A percentile compares a stretch with the other conserved stretches of the same genome.
phyloP scores from a whole-genome alignment of 1,284 basidiomycete genomes.

The Pulchroboletus neoregius region DNA sequence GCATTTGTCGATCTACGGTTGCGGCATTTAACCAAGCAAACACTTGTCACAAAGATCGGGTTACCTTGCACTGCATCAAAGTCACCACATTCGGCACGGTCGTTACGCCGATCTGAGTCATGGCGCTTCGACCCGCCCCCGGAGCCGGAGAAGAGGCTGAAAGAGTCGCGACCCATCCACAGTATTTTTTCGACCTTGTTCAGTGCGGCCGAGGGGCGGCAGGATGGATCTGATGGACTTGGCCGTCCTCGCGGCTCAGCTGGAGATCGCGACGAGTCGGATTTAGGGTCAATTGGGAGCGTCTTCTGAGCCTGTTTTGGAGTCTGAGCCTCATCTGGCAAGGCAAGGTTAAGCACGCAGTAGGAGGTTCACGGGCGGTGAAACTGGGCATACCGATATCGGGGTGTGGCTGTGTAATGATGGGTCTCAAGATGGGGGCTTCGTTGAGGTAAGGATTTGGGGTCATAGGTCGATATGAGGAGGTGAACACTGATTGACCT shows the following conservation, averaged over 20 bases:
- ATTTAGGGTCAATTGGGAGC: background rate
- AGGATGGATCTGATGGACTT: slow-evolving; percentile 5
- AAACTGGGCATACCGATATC: slow-evolving; percentile 17
- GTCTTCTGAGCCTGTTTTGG: slow-evolving; percentile 12
- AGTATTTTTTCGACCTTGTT: slow-evolving; percentile 38
- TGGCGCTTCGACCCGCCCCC: slow-evolving; percentile 9
- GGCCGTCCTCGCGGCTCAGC: slow-evolving; percentile 8
- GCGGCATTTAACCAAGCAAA: slow-evolving; percentile 4
- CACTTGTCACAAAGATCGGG: background rate
- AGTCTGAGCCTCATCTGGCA: slow-evolving; percentile 15
- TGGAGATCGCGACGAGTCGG: slow-evolving; percentile 1
- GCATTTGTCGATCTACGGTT: slow-evolving; percentile 19
- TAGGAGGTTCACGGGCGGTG: background rate
- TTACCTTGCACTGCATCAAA: slow-evolving; percentile 26
- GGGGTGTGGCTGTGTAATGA: slow-evolving; percentile 1
- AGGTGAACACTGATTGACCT: slow-evolving; percentile 2
- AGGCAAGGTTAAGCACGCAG: background rate
- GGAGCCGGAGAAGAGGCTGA: slow-evolving; percentile 26
- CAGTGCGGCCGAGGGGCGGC: slow-evolving; percentile 21
- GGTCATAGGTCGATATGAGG: slow-evolving; percentile 24
- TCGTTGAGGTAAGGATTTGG: slow-evolving; percentile 34
- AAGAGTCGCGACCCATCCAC: slow-evolving; percentile 32
- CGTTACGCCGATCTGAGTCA: slow-evolving; percentile 19
- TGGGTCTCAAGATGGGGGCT: slow-evolving; percentile 17
- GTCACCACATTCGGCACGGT: slow-evolving; percentile 16